Evolutionary conservation across 2,329 filamentous ascomycete species (phyloP).

Genomic region (Cyclaneusma minus): DNA sequence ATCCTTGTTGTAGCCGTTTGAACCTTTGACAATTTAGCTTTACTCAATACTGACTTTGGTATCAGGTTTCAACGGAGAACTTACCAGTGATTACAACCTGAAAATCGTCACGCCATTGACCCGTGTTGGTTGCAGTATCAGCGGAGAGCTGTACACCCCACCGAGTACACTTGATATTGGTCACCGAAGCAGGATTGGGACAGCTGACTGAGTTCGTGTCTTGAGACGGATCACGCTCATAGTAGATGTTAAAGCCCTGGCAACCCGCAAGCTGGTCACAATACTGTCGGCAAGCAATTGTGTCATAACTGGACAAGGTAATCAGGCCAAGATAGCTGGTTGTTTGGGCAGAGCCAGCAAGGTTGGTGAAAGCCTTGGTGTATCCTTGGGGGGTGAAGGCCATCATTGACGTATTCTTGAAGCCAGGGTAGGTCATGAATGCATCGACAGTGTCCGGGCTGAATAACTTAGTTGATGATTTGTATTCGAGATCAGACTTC

Average conservation of each 20-base stretch:
- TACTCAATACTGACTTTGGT: too few relatives aligned
- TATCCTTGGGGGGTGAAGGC: slow-evolving; percentile 20
- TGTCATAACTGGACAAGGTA: slow-evolving; percentile 16
- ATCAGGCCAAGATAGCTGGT: slow-evolving; percentile 16
- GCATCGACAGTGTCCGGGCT: slow-evolving; percentile 18
- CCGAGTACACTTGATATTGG: slow-evolving; percentile 20
- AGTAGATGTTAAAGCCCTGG: slow-evolving; percentile 20
- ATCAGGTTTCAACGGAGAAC: too few relatives aligned
- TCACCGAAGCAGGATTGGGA: slow-evolving; percentile 18
- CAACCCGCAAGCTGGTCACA: slow-evolving; percentile 17
- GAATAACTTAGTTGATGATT: too few relatives aligned
- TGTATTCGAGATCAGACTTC: too few relatives aligned
- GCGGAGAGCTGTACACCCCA: slow-evolving; percentile 18
- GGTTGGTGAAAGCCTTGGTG: slow-evolving; percentile 16
- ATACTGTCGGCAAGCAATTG: slow-evolving; percentile 12
- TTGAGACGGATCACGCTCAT: slow-evolving; percentile 19
- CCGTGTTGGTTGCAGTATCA: slow-evolving; percentile 18
- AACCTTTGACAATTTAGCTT: too few relatives aligned
- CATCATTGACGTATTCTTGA: slow-evolving; percentile 9
- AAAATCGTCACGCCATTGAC: slow-evolving; percentile 20
- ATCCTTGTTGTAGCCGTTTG: slow-evolving; percentile 24
- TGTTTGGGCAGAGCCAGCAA: slow-evolving; percentile 15
- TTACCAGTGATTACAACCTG: slow-evolving; percentile 25
- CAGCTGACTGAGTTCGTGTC: slow-evolving; percentile 17
- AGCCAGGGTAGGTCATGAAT: slow-evolving; percentile 14